phyloP scores from a whole-genome alignment of 2,329 filamentous ascomycete species.

The Fusarium tuaranense region DNA sequence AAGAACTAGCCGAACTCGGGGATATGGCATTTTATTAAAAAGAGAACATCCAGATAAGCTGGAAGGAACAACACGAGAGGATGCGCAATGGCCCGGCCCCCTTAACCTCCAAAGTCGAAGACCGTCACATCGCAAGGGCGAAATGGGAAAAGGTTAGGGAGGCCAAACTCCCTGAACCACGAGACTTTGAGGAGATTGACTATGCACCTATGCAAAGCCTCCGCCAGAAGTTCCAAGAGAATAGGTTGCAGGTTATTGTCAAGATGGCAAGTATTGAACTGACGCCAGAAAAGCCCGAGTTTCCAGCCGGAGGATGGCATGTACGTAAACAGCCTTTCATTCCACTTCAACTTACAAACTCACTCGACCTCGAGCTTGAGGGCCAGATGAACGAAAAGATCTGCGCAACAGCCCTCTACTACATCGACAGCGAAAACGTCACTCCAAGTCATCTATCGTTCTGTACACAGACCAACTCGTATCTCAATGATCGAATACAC shows the following conservation, averaged over 20 bases:
- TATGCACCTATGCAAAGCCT: background rate
- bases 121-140: background rate
- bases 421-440: slow-evolving; percentile 1
- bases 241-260: background rate
- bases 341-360: no score
- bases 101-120: slow-evolving; percentile 1
- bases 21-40: background rate
- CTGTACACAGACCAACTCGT: background rate
- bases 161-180: background rate
- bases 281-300: background rate
- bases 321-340: background rate
- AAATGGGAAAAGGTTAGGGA: slow-evolving; percentile 8
- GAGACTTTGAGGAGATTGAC: background rate
- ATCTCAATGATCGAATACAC: background rate
- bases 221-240: background rate
- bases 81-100: background rate
- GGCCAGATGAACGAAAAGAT: slow-evolving; percentile 14
- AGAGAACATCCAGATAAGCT: background rate
- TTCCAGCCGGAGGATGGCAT: background rate
- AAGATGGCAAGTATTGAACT: slow-evolving; percentile 18
- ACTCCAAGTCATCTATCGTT: background rate
- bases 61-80: background rate
- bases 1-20: background rate
- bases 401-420: background rate
- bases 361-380: background rate